phyloP scores from a whole-genome alignment of 352 stramenopile genomes.

The Bremia lactucae region DNA sequence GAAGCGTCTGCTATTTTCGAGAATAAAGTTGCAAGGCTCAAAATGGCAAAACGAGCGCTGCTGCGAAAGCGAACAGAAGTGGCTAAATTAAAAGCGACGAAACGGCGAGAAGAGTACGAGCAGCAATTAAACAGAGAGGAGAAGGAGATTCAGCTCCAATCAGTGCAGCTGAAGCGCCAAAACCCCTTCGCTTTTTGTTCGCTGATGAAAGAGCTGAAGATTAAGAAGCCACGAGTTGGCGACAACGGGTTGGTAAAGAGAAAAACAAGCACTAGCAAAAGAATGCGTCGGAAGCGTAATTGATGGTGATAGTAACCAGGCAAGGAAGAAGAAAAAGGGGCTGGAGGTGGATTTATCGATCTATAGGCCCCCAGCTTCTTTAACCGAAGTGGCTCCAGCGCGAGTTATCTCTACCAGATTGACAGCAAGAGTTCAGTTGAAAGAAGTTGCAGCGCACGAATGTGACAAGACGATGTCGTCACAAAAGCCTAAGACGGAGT shows the following conservation, averaged over 20 bases:
- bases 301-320: neutral
- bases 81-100: conserved; percentile 17
- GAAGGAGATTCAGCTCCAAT: conserved; percentile 8
- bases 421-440: conserved; percentile 2
- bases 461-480: conserved; percentile 14
- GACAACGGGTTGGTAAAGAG: conserved; percentile 2
- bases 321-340: conserved; percentile 12
- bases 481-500: neutral
- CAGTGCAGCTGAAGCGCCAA: conserved; percentile 9
- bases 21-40: conserved; percentile 17
- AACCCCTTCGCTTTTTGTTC: conserved; percentile 5
- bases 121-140: conserved; percentile 21
- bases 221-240: conserved; percentile 9
- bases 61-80: conserved; percentile 12
- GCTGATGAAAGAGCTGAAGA: conserved; percentile 14
- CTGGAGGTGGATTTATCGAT: conserved; percentile 7
- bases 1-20: conserved; percentile 7
- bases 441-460: conserved; percentile 1
- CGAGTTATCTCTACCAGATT: conserved; percentile 9
- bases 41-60: conserved; percentile 13
- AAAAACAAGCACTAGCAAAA: conserved; percentile 5
- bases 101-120: conserved; percentile 20
- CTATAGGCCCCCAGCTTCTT: conserved; percentile 8
- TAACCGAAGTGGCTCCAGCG: neutral
- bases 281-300: conserved; percentile 4